Base-by-base conservation (phyloP, 176 grass and related monocot genomes). In the Oryza coarctata region DNA sequence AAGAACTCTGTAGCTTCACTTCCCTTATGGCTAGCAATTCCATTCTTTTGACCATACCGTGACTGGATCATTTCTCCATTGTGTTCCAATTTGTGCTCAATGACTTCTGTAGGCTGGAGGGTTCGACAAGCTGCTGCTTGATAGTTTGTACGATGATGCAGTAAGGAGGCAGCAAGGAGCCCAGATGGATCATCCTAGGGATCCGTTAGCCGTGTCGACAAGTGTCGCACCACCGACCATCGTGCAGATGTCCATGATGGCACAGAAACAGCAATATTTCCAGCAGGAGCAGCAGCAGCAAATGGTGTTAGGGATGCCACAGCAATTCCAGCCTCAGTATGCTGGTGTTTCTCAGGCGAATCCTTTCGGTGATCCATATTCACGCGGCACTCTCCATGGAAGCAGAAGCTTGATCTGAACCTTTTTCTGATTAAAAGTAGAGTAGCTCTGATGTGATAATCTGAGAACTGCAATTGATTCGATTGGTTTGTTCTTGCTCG, bases 161-260 rank as follows among this genome's bases (percentile, higher is more conserved):
- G 3, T 77, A 15, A 86, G 80, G 60, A 81, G 86, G 83, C 89
- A 90, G 20, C 86, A 85, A 18, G 33, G 35, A 5, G 35, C 15
- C 63, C 52, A 58, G 18, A 72, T 64, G 23, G 64, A 81, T 23
- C 50, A 57, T 11, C 9, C 77, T 73, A 60, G 78, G 7, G 87
- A 97, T 38, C 88, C 94, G 5, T 97, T 94, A 52, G 90, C 94
- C 20, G 74, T 77, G 81, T 97, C 86, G 7, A 83, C 28, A 9
- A 63, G 73, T 43, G 77, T 94, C 7, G 66, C 83, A 36, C 90
- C 83, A 25, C 88, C 94, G 52, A 88, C 86, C 27, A 80, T 66
- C 17, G 86, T 97, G 62, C 94, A 92, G 63, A 92, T 91, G 86
- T 84, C 90, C 29, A 58, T 85, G 79, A 90, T 97, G 88, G 58